Percentiles rank a stretch among this genome's conserved stretches.
phyloP scores from a whole-genome alignment of 257 asterid genomes.

The Anisodus acutangulus region DNA sequence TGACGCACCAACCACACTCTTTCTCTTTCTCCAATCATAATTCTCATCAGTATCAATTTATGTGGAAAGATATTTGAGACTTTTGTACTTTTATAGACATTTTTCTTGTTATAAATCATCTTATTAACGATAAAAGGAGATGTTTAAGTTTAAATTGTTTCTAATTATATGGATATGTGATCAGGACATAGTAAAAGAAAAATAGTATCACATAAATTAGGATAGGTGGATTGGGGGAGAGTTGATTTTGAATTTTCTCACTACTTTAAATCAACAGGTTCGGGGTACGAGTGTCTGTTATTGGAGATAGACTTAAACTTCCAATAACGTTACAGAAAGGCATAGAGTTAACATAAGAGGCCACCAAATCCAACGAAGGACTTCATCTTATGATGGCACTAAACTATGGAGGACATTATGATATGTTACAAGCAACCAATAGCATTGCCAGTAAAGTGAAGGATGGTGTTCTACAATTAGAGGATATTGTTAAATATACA shows the following conservation, averaged over 20 bases:
- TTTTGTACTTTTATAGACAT: too few species aligned
- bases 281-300: background rate
- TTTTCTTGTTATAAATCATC: too few species aligned
- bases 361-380: background rate
- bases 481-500: background rate
- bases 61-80: too few species aligned
- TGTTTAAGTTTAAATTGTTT: too few species aligned
- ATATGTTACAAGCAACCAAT: conserved; percentile 4
- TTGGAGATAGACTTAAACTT: background rate
- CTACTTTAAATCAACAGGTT: background rate
- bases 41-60: too few species aligned
- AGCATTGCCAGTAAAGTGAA: conserved; percentile 19
- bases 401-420: conserved; percentile 29
- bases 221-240: background rate
- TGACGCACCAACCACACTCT: too few species aligned
- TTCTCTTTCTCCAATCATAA: too few species aligned
- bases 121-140: too few species aligned
- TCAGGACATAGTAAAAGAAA: too few species aligned
- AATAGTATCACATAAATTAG: too few species aligned
- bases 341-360: background rate
- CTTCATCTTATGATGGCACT: conserved; percentile 8
- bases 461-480: background rate
- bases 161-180: too few species aligned
- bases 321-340: background rate
- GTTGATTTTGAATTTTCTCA: background rate